phyloP scores from a whole-genome alignment of 2,329 filamentous ascomycete genomes.

The Colletotrichum chrysophilum region DNA sequence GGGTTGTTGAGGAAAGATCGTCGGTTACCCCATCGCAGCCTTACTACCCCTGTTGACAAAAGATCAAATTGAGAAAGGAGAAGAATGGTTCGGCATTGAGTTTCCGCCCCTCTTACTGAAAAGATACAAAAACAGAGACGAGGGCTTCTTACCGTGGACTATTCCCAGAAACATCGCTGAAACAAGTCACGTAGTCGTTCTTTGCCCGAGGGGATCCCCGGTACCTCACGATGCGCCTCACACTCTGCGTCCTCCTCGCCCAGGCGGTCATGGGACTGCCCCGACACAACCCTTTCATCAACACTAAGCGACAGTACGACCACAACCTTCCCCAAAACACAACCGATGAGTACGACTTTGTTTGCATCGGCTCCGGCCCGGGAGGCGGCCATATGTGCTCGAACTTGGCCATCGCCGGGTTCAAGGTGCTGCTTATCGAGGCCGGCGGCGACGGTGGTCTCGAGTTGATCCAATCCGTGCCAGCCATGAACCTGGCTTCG shows the following conservation, averaged over 20 bases:
- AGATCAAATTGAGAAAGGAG: not conserved
- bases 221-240: not conserved
- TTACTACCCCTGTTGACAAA: not conserved
- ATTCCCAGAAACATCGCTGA: not conserved
- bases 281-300: not conserved
- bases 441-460: conserved; percentile 58
- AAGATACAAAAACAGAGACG: not conserved
- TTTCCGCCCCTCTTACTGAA: not conserved
- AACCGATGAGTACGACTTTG: conserved; percentile 53
- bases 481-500: not conserved
- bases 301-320: not conserved
- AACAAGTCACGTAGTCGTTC: not conserved
- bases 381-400: conserved; percentile 60
- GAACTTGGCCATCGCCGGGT: conserved; percentile 60
- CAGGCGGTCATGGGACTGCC: not conserved
- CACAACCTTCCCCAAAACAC: not conserved
- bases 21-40: not conserved
- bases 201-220: not conserved
- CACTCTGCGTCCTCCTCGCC: not conserved
- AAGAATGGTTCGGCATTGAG: not conserved
- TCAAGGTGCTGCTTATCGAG: conserved; percentile 62
- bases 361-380: conserved; percentile 61
- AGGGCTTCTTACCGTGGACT: not conserved
- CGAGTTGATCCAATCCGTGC: not conserved
- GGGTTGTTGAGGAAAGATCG: not conserved